Percentiles rank a stretch among this genome's conserved stretches.
Conservation (phyloP, 108 stramenopile species). For the Seminavis robusta region DNA sequence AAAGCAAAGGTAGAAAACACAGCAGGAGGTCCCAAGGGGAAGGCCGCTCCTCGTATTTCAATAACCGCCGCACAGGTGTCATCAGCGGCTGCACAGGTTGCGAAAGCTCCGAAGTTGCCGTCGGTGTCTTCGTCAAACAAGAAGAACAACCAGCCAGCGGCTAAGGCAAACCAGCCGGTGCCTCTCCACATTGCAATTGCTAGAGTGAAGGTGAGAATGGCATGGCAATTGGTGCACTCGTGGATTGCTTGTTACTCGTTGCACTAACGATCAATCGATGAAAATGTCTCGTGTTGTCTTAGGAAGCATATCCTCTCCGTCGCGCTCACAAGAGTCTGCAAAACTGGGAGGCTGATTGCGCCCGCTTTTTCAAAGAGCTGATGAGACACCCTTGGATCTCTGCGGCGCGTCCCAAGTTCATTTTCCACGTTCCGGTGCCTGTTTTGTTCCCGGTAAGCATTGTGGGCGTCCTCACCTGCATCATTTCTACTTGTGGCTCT, state of each 20-base stretch:
- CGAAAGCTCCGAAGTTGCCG: conserved; percentile 1
- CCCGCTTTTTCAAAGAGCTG: conserved; percentile 39
- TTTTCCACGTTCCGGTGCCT: conserved; percentile 83
- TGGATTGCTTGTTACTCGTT: too few relatives aligned
- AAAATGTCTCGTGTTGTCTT: too few relatives aligned
- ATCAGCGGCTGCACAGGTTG: conserved; percentile 3
- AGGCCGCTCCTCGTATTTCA: conserved; percentile 36
- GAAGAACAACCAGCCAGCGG: conserved; percentile 6
- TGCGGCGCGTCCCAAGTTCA: conserved; percentile 58
- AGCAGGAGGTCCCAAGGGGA: conserved; percentile 8
- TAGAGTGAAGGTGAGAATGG: conserved; percentile 48
- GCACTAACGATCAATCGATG: too few relatives aligned
- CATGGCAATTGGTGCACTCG: too few relatives aligned
- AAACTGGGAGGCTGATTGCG: conserved; percentile 72
- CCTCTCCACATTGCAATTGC: conserved; percentile 86
- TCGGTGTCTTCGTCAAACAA: conserved; percentile 12
- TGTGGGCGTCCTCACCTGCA: too few relatives aligned
- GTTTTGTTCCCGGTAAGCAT: conserved; percentile 60
- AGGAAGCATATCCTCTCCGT: conserved; percentile 72
- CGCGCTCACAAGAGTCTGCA: conserved; percentile 62
- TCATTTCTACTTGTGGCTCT: too few relatives aligned
- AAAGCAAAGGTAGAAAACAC: conserved; percentile 31
- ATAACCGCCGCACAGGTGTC: conserved; percentile 21
- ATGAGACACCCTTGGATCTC: conserved; percentile 81
- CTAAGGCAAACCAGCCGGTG: conserved; percentile 53